Conservation (phyloP, 2,329 filamentous ascomycete species). For the Bipolaris gigantea region DNA sequence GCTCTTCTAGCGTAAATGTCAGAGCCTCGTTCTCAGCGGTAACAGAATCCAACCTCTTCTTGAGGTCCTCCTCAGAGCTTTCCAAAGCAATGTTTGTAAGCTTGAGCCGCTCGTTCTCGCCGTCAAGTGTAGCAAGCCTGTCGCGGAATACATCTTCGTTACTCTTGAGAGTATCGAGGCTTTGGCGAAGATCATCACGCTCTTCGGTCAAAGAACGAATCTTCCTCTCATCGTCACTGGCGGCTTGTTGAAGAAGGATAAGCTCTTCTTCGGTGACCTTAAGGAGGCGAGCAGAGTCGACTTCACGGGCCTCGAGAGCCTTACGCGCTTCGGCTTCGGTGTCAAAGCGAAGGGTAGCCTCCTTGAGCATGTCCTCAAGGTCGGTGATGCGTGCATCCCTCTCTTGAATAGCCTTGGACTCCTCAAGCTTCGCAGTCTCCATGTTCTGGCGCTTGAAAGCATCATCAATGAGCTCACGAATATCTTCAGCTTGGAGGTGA, state of each 20-base stretch:
- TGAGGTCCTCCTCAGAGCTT: conserved; percentile 50
- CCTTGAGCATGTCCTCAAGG: conserved; percentile 41
- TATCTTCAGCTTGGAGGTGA: conserved; percentile 51
- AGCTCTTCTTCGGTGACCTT: conserved; percentile 55
- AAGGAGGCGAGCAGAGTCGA: conserved; percentile 49
- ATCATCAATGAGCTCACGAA: conserved; percentile 42
- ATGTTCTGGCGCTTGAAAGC: conserved; percentile 41
- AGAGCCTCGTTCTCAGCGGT: conserved; percentile 63
- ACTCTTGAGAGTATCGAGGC: conserved; percentile 43
- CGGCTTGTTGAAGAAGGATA: conserved; percentile 48
- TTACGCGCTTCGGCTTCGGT: conserved; percentile 49
- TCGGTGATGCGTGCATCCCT: conserved; percentile 41
- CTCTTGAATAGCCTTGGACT: conserved; percentile 36
- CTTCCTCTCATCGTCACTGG: conserved; percentile 48
- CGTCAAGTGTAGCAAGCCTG: conserved; percentile 55
- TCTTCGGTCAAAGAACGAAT: conserved; percentile 50
- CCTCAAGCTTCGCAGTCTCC: conserved; percentile 35
- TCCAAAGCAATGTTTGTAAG: conserved; percentile 36
- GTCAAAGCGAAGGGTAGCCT: conserved; percentile 40
- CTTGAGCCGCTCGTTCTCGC: conserved; percentile 63
- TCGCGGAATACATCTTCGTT: conserved; percentile 53
- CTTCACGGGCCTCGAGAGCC: conserved; percentile 49
- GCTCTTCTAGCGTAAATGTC: conserved; percentile 65
- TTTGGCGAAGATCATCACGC: conserved; percentile 44
- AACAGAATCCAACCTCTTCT: conserved; percentile 56